Base-by-base conservation (phyloP, 768 basidiomycete genomes). In the Auricularia heimuer region DNA sequence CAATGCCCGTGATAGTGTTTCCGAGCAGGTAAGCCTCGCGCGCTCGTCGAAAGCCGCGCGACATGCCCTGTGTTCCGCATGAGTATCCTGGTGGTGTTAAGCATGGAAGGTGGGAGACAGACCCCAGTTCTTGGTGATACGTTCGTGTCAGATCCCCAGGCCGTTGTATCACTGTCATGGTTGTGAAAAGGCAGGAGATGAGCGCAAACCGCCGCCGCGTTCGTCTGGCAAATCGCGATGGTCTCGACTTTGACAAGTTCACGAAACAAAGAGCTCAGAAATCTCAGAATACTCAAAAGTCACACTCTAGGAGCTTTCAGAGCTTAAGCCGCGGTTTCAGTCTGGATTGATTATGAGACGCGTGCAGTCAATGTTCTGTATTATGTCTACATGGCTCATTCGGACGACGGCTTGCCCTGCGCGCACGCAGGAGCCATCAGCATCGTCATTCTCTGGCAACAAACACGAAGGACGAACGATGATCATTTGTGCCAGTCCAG, bases 31-130 rank as follows among this genome's bases (percentile, higher is more conserved):
- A 98, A 12, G 92, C 95, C 67, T 83, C 84, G 21, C 96, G 86
- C 3, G 96, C 96, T 64, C 96, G 89, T 75, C 84, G 77, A 54
- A 98, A 84, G 58, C 93, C 93, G 16, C 86, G 84, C 24, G 95
- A 98, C 85, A 94, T 92, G 69, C 83, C 77, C 90, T 94, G 70
- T 18, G 29, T 18, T 14, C 11, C 56, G 56, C 24, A 7, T 51
- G 47, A 21, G 14, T 18, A 18, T 51, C 39, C 7, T 42, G 39
- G 8, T 42, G 39, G 39, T 42, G 39, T 42, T 42, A 2, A 8
- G 39, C 39, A 14, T 14, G 39, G 8, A 14, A 7, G 12, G 39
- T 42, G 39, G 39, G 39, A 42, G 39, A 42, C 39, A 8, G 39
- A 42, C 39, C 39, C 39, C 39, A 14, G 8, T 14, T 7, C 39